Conservation (phyloP, 2,329 filamentous ascomycete genomes). For the Kalaharituber pfeilii region DNA sequence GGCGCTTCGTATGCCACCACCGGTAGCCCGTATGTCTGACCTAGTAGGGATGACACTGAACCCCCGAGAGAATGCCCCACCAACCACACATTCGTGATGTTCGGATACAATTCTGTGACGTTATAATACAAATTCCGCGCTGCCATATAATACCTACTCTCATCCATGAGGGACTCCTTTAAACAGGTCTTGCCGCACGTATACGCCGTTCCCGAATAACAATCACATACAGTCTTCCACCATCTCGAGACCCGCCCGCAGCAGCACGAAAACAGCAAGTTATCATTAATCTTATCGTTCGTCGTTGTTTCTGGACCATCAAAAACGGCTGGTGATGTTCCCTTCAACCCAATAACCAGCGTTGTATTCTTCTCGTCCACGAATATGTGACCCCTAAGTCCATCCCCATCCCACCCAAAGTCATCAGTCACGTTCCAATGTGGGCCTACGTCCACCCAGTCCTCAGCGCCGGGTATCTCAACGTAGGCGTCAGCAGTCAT, state of each 20-base stretch:
- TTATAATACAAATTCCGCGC: conserved; percentile 82
- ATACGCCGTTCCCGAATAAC: conserved; percentile 60
- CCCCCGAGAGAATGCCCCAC: conserved; percentile 86
- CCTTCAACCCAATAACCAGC: conserved; percentile 81
- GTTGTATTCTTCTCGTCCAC: conserved; percentile 72
- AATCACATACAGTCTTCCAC: conserved; percentile 87
- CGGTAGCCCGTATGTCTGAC: conserved; percentile 76
- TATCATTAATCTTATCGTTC: conserved; percentile 95
- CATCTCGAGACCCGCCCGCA: conserved; percentile 43
- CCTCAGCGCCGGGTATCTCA: conserved; percentile 46
- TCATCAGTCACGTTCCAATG: conserved; percentile 72
- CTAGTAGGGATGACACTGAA: conserved; percentile 70
- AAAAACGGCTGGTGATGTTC: conserved; percentile 76
- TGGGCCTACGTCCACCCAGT: conserved; percentile 67
- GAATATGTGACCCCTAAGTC: conserved; percentile 81
- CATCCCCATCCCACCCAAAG: conserved; percentile 85
- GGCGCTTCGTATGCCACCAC: conserved; percentile 88
- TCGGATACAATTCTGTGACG: conserved; percentile 72
- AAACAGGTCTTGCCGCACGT: conserved; percentile 89
- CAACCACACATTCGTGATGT: conserved; percentile 63
- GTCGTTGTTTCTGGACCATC: conserved; percentile 94
- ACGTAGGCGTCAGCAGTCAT: conserved; percentile 89
- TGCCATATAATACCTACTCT: conserved; percentile 83
- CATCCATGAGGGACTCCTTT: conserved; percentile 51
- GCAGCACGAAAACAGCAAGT: conserved; percentile 94